Base-by-base conservation (phyloP, 352 stramenopile genomes). In the Thalassiosira mediterranea region DNA sequence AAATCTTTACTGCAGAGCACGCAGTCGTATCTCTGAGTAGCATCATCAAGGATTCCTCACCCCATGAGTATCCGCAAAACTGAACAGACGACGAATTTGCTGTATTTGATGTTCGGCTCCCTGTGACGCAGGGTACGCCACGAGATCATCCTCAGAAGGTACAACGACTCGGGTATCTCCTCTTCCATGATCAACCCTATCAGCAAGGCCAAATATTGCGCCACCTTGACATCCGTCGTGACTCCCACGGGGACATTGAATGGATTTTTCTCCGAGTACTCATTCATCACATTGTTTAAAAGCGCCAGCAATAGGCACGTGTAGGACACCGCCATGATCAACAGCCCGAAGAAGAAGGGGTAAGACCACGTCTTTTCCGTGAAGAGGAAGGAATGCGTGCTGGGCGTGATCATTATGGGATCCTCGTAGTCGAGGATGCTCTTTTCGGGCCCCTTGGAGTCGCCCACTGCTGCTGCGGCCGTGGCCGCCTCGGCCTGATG, bases 341-440 rank as follows among this genome's bases (percentile, higher is more conserved):
- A n/a, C 13, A 73, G 5, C 0, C 25, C 38, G 34, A 42, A 42
- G 7, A 13, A 7, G 34, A 42, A 42, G 11, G 64, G 64, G 10
- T 59, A 10, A 3, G 64, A 66, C 21, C 29, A 40, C 28, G 51
- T 19, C 32, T 44, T 49, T 31, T 73, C 64, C 13, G 64, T 52
- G 29, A 73, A 73, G 13, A 73, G 52, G 4, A 66, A 46, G 26
- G 63, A 64, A 38, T 72, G 52, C 19, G 63, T 72, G 32, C 49
- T 64, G 29, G 23, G 25, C 2, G 63, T 56, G 1, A 72, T 23
- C 13, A 31, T 7, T 8, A 72, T 72, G 5, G 63, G 51, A 25
- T 72, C 63, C 5, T 54, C 37, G n/a, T 49, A 49, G 25, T 34
- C 29, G 17, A n/a, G 15, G n/a, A 32, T 25, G 32, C 42, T 37